These are phyloP conservation scores for Coemansia sp. DNA, from an alignment of 192 early-diverging fungal genomes.

Conservation along the genomic window DNA sequence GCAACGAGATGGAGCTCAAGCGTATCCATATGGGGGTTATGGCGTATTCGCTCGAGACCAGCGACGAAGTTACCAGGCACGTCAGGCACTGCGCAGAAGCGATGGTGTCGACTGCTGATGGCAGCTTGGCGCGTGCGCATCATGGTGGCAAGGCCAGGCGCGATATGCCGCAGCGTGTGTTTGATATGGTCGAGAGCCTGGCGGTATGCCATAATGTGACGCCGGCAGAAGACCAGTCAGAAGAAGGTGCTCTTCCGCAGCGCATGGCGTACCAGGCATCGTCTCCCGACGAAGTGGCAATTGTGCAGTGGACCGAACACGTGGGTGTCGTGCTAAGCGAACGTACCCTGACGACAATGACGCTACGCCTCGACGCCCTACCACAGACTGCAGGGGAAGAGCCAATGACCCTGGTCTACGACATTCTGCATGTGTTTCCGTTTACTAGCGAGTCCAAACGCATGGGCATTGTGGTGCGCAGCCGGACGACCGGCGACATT, in stretches of 20 bases:
- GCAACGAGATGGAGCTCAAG: slow-evolving; percentile 97
- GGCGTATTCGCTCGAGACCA: slow-evolving; percentile 85
- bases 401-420: slow-evolving; percentile 58
- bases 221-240: slow-evolving; percentile 32
- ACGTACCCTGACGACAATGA: slow-evolving; percentile 70
- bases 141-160: slow-evolving; percentile 61
- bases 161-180: slow-evolving; percentile 80
- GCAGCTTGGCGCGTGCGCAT: neutral
- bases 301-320: slow-evolving; percentile 88
- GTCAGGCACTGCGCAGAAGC: slow-evolving; percentile 32
- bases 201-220: slow-evolving; percentile 90
- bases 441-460: slow-evolving; percentile 98
- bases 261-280: slow-evolving; percentile 86
- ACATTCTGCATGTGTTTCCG: slow-evolving; percentile 91
- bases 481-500: slow-evolving; percentile 69
- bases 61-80: slow-evolving; percentile 80
- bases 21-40: slow-evolving; percentile 94
- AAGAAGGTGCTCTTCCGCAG: no score
- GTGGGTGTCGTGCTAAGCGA: slow-evolving; percentile 79
- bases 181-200: slow-evolving; percentile 84
- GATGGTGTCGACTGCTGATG: neutral
- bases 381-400: slow-evolving; percentile 20
- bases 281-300: slow-evolving; percentile 94
- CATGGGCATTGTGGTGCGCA: slow-evolving; percentile 90
- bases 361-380: slow-evolving; percentile 56